Conservation (phyloP, 1,284 basidiomycete species). For the Ganoderma lucidum region DNA sequence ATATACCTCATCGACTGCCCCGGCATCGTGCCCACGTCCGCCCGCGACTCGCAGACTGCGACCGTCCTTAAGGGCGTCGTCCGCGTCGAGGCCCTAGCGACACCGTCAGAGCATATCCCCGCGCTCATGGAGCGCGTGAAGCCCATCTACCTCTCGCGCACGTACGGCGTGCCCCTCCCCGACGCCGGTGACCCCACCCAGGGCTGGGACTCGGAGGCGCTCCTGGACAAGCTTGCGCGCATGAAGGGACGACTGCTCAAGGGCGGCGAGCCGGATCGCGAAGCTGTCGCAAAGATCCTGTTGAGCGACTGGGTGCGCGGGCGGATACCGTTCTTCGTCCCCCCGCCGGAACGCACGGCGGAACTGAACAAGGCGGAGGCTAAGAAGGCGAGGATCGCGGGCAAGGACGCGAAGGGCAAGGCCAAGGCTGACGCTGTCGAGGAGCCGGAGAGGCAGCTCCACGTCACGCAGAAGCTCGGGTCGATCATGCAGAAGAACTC, state of each 20-base stretch:
- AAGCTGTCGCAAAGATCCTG: constrained; percentile 94
- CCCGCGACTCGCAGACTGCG: constrained; percentile 89
- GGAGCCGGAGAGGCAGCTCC: constrained; percentile 39
- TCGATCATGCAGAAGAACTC: constrained; percentile 88
- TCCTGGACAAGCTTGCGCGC: constrained; percentile 87
- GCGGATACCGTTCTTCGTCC: constrained; percentile 89
- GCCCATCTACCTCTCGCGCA: constrained; percentile 91
- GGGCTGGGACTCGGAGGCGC: constrained; percentile 79
- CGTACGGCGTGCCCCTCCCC: constrained; percentile 82
- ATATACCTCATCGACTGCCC: constrained; percentile 99
- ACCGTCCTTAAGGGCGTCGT: constrained; percentile 98
- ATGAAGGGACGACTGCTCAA: constrained; percentile 94
- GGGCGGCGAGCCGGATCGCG: constrained; percentile 94
- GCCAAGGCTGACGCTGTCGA: constrained; percentile 44
- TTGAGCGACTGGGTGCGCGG: constrained; percentile 98
- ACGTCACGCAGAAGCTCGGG: constrained; percentile 77
- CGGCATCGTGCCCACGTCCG: constrained; percentile 95
- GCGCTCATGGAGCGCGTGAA: constrained; percentile 90
- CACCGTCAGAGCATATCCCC: constrained; percentile 94
- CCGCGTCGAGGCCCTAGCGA: constrained; percentile 94
- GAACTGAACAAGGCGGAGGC: constrained; percentile 72
- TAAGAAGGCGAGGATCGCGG: constrained; percentile 59
- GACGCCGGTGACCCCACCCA: constrained; percentile 58
- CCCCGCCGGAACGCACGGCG: constrained; percentile 79
- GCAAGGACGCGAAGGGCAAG: constrained; percentile 45